Evolutionary conservation across 2,329 filamentous ascomycete genomes (phyloP).

Genomic region (Allantophomopsis cytisporea): DNA sequence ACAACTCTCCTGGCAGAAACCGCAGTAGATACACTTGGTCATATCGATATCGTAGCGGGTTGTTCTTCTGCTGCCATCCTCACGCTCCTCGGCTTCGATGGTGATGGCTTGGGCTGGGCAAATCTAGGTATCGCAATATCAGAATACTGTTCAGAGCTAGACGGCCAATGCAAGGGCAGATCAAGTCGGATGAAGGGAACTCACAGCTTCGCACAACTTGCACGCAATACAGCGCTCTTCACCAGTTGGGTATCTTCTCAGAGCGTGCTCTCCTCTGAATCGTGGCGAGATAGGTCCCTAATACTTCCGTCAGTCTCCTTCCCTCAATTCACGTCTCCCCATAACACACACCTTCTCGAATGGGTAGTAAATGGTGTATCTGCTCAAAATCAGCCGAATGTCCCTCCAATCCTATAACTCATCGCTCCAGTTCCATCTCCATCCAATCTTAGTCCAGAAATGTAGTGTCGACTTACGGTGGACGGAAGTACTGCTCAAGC

Average conservation of each 20-base stretch:
- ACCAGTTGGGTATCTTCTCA: slow-evolving; percentile 90
- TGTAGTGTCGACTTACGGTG: slow-evolving; percentile 58
- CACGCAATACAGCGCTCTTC: slow-evolving; percentile 99
- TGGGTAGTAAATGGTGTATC: slow-evolving; percentile 96
- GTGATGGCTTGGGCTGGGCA: slow-evolving; percentile 98
- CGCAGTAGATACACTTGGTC: slow-evolving; percentile 99
- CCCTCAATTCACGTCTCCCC: neutral
- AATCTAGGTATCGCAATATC: slow-evolving; percentile 32
- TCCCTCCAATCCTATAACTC: neutral
- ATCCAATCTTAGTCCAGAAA: no score
- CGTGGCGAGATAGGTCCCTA: slow-evolving; percentile 89
- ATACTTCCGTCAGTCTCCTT: slow-evolving; percentile 9
- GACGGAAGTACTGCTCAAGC: slow-evolving; percentile 95
- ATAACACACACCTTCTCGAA: slow-evolving; percentile 69
- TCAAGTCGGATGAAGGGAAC: slow-evolving; percentile 4
- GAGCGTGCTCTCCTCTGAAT: slow-evolving; percentile 95
- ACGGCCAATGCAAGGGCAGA: no score
- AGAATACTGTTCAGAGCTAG: no score
- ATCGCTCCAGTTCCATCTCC: no score
- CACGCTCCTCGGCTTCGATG: slow-evolving; percentile 96
- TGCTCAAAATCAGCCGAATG: slow-evolving; percentile 25
- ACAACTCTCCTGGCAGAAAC: slow-evolving; percentile 97
- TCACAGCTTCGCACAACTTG: slow-evolving; percentile 91
- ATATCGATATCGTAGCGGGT: slow-evolving; percentile 99
- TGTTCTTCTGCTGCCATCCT: slow-evolving; percentile 86